Conservation (phyloP, 148 eudicot species). For the Silene conica region DNA sequence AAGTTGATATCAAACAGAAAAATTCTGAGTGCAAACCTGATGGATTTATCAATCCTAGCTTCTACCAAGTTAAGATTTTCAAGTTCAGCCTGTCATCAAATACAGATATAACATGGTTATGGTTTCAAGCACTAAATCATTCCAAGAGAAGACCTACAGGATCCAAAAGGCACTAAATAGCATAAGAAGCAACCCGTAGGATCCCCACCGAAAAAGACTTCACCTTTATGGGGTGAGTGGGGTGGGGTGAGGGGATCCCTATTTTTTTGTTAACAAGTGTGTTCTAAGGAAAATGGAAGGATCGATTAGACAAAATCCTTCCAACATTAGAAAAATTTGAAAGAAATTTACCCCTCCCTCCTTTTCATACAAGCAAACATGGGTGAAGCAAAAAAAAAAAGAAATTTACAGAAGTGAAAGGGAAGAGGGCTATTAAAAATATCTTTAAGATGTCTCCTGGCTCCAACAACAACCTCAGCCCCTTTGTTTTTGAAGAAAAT, state of each 20-base stretch:
- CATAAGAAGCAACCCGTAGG: background rate
- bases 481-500: background rate
- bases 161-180: background rate
- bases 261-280: no score
- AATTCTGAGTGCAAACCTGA: constrained; percentile 8
- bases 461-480: background rate
- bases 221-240: no score
- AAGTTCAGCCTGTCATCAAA: constrained; percentile 18
- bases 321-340: no score
- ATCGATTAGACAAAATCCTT: no score
- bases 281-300: no score
- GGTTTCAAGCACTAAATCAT: background rate
- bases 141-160: background rate
- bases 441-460: background rate
- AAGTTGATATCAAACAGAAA: background rate
- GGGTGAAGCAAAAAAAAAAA: background rate
- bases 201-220: background rate
- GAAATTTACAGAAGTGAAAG: background rate
- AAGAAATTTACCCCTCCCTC: no score
- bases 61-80: constrained; percentile 11
- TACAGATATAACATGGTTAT: background rate
- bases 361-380: no score
- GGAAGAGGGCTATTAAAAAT: background rate
- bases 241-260: no score
- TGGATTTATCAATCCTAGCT: constrained; percentile 14